Base-by-base conservation (phyloP, 1,284 basidiomycete genomes). In the Farysia itapuensis region DNA sequence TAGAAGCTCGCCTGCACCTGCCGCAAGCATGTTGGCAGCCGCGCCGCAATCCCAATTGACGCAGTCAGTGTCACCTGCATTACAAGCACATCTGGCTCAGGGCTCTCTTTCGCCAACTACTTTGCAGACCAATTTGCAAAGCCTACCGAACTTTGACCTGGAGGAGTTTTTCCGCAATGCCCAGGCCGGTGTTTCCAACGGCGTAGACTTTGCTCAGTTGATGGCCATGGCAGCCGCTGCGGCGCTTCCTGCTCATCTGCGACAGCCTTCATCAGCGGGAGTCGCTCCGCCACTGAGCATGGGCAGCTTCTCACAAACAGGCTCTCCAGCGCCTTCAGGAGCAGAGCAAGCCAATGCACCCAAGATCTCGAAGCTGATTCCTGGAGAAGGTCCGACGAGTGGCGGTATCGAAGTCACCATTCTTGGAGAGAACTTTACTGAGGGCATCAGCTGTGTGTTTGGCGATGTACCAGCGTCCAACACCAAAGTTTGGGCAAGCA, bases 371-470 rank as follows among this genome's bases (percentile, higher is more conserved):
- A 75, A 72, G 50, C 54, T 76, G 20, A 74, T 99, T 48, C 95
- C 94, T 0, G 86, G 86, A 39, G 85, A 87, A 65, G 94, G 95
- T 6, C 93, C 94, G 40, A 74, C 70, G 14, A 61, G 58, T 22
- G 94, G 94, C 23, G 95, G 95, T 1, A 90, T 90, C 59, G 91
- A 95, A 76, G 88, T 99, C 18, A 98, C 95, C 1, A 81, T 98
- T 5, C 84, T 96, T 2, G 95, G 95, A 18, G 69, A 72, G 38
- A 70, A 75, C 35, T 97, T 99, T 79, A 67, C 76, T 14, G 79
- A 78, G 11, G 80, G 79, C 26, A 76, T 81, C 36, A 78, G 86
- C 41, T 90, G 90, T 69, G 80, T 91, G 5, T 98, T 98, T 77
- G 94, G 94, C 22, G 89, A 89, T 57, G 82, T 85, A 5, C 79